Evolutionary conservation across 176 grass and related monocot genomes (phyloP).

Genomic region (Ampelocalamus luodianensis): DNA sequence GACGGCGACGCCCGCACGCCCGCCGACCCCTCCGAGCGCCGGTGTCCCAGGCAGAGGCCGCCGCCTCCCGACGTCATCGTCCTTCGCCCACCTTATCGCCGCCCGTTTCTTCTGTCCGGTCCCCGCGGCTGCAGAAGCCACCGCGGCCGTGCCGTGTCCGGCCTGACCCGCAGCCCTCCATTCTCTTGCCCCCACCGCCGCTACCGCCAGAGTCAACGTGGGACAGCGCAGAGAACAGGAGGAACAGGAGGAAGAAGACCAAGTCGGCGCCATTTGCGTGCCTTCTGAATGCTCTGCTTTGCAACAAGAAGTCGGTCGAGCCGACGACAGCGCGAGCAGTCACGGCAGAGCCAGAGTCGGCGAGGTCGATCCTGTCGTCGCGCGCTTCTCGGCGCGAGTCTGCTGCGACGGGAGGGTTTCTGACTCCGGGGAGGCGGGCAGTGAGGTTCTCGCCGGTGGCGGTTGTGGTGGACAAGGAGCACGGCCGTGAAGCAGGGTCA

Average conservation of each 20-base stretch:
- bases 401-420: constrained; percentile 22
- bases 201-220: not conserved
- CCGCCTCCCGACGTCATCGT: not conserved
- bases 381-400: constrained; percentile 49
- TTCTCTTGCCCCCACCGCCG: constrained; percentile 24
- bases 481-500: constrained; percentile 30
- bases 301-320: constrained; percentile 39
- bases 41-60: not conserved
- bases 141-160: constrained; percentile 46
- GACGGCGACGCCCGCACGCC: constrained; percentile 52
- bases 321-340: not conserved
- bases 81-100: constrained; percentile 29
- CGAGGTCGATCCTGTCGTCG: constrained; percentile 62
- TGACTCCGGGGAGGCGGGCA: constrained; percentile 57
- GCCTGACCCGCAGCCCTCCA: constrained; percentile 50
- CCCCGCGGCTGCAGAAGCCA: constrained; percentile 55
- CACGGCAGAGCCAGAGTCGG: constrained; percentile 28
- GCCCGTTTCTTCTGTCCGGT: constrained; percentile 31
- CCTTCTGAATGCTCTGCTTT: constrained; percentile 46
- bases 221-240: constrained; percentile 2
- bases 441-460: constrained; percentile 79
- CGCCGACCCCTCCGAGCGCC: not conserved
- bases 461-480: constrained; percentile 59
- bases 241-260: not conserved
- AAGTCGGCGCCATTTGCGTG: constrained; percentile 54